Evolutionary conservation across 495 filamentous ascomycete species (phyloP).

Genomic region (Penicillium robsamsonii): DNA sequence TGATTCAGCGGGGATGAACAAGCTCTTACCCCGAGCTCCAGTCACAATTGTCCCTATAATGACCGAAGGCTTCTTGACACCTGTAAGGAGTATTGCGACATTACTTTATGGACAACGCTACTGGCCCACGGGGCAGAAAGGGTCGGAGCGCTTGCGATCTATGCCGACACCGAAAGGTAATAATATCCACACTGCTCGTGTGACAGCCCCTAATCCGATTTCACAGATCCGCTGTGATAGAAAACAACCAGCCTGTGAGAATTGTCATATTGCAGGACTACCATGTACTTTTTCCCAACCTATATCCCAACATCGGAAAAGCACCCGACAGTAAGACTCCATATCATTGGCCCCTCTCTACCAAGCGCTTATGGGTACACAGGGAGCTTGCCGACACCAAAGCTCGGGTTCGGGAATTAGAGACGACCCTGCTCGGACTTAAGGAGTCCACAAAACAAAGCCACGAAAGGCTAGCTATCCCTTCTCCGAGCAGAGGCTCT

Average conservation of each 20-base stretch:
- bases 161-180: conserved; percentile 27
- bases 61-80: background rate
- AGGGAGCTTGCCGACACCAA: conserved; percentile 28
- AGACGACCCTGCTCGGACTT: conserved; percentile 14
- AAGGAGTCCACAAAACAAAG: conserved; percentile 7
- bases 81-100: background rate
- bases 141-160: conserved; percentile 28
- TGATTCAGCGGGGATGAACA: conserved; percentile 11
- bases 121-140: conserved; percentile 14
- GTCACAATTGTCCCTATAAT: background rate
- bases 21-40: background rate
- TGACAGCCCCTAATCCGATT: background rate
- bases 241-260: conserved; percentile 30
- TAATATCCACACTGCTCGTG: conserved; percentile 5
- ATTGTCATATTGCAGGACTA: conserved; percentile 22
- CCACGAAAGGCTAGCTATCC: background rate
- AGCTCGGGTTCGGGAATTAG: conserved; percentile 24
- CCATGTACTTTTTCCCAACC: conserved; percentile 25
- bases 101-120: conserved; percentile 10
- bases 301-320: conserved; percentile 16
- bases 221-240: conserved; percentile 31
- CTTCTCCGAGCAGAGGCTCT: conserved; percentile 7
- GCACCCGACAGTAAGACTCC: conserved; percentile 22
- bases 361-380: conserved; percentile 4
- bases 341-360: background rate